phyloP scores from a whole-genome alignment of 805 yeast genomes.

The Saccharomycopsis sp. region DNA sequence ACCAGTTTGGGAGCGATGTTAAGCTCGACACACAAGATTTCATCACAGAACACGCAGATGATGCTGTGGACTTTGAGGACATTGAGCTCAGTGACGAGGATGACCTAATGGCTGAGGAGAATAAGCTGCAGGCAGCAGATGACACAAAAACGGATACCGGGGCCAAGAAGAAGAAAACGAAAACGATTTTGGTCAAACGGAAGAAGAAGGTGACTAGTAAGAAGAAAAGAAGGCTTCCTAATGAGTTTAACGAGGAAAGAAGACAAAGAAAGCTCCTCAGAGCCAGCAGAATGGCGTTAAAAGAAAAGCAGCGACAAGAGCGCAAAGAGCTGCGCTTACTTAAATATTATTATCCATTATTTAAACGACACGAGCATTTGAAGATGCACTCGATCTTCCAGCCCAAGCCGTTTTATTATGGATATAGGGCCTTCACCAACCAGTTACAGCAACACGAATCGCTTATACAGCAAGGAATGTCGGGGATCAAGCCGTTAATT shows the following conservation, averaged over 20 bases:
- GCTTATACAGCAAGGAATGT: conserved; percentile 42
- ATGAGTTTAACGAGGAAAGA: background rate
- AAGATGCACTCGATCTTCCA: conserved; percentile 62
- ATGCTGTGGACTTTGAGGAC: conserved; percentile 90
- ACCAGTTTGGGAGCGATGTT: conserved; percentile 1
- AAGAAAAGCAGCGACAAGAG: conserved; percentile 22
- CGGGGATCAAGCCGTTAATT: conserved; percentile 7
- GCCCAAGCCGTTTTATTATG: conserved; percentile 51
- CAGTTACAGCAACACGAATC: conserved; percentile 23
- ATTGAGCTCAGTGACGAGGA: conserved; percentile 23
- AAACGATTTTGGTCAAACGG: background rate
- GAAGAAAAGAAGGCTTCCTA: background rate
- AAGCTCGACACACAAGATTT: conserved; percentile 20
- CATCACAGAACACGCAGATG: conserved; percentile 66
- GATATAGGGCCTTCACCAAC: conserved; percentile 42
- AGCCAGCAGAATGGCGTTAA: conserved; percentile 7
- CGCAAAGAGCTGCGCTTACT: conserved; percentile 31
- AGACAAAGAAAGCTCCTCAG: background rate
- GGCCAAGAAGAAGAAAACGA: background rate
- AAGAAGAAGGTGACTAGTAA: background rate
- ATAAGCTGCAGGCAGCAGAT: conserved; percentile 14
- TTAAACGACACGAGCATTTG: conserved; percentile 46
- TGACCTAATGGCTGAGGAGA: conserved; percentile 19
- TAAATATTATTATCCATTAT: conserved; percentile 55
- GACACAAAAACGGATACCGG: conserved; percentile 19